These are phyloP conservation scores for Metschnikowia dekortorum DNA, from an alignment of 805 yeast genomes.

Conservation along the genomic window DNA sequence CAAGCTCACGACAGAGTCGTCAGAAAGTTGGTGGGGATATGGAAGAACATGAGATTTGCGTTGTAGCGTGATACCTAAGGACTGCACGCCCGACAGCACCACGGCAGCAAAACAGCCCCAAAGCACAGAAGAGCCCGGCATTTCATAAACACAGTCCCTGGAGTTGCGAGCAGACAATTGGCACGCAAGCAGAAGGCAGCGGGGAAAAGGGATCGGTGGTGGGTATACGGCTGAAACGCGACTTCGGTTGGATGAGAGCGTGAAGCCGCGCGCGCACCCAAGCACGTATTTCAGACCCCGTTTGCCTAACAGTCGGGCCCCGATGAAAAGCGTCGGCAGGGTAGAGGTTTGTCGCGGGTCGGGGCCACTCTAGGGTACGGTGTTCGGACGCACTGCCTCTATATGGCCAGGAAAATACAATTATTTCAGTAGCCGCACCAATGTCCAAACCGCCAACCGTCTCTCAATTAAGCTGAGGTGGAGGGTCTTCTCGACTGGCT, in stretches of 20 bases:
- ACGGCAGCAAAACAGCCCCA: conserved; percentile 67
- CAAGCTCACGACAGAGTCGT: conserved; percentile 7
- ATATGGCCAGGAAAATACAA: too few relatives aligned
- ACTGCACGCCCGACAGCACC: conserved; percentile 71
- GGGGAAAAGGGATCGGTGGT: not conserved
- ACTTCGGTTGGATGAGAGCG: not conserved
- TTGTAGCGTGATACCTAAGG: conserved; percentile 78
- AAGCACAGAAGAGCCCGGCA: conserved; percentile 11
- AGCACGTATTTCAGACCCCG: not conserved
- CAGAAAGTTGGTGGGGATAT: conserved; percentile 11
- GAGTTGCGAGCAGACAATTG: not conserved
- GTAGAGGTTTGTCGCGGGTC: too few relatives aligned
- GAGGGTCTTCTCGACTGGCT: not conserved
- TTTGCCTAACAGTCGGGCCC: too few relatives aligned
- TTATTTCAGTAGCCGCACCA: too few relatives aligned
- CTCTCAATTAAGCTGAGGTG: too few relatives aligned
- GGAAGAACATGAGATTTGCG: conserved; percentile 63
- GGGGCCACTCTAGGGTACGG: too few relatives aligned
- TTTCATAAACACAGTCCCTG: not conserved
- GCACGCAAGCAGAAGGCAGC: not conserved
- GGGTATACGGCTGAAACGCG: conserved; percentile 3
- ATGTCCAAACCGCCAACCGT: too few relatives aligned
- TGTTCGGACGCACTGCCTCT: too few relatives aligned
- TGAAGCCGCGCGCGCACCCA: not conserved
- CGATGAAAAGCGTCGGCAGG: too few relatives aligned